These are phyloP conservation scores for Collybia nuda DNA, from an alignment of 768 basidiomycete genomes.

Conservation along the genomic window DNA sequence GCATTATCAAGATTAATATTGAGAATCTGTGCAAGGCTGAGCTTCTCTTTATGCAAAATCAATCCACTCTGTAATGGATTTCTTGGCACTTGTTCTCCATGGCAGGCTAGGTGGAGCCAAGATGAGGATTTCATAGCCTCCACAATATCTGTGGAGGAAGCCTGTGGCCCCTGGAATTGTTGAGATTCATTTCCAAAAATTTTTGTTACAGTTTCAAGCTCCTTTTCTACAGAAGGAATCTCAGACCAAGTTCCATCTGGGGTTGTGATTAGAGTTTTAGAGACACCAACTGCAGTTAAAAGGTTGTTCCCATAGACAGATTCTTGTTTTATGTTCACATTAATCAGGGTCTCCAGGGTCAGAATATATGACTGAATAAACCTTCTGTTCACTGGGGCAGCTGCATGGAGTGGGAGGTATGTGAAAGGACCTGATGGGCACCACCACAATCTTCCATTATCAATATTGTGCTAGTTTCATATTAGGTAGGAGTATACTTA, in stretches of 20 bases:
- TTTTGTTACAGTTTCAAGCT: no score
- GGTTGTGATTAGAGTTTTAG: no score
- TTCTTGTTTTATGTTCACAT: conserved; percentile 8
- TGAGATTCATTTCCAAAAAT: no score
- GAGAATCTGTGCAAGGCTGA: conserved; percentile 13
- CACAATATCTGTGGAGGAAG: no score
- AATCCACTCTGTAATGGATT: neutral
- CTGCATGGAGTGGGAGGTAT: conserved; percentile 21
- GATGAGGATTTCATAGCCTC: no score
- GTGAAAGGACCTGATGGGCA: conserved; percentile 17
- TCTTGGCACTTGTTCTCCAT: conserved; percentile 20
- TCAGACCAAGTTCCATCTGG: no score
- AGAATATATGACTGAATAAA: conserved; percentile 8
- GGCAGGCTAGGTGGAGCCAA: conserved; percentile 28
- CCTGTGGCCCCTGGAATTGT: no score
- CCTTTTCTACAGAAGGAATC: no score
- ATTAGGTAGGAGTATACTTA: neutral
- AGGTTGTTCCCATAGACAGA: no score
- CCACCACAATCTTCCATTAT: conserved; percentile 11
- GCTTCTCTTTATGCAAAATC: neutral
- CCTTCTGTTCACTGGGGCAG: neutral
- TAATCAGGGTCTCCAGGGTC: neutral
- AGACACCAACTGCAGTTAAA: no score
- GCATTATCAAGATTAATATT: conserved; percentile 13
- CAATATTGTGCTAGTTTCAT: neutral